Percentiles rank a stretch among this genome's conserved stretches.
phyloP scores from a whole-genome alignment of 139 green algal species.

The Micractinium conductrix region DNA sequence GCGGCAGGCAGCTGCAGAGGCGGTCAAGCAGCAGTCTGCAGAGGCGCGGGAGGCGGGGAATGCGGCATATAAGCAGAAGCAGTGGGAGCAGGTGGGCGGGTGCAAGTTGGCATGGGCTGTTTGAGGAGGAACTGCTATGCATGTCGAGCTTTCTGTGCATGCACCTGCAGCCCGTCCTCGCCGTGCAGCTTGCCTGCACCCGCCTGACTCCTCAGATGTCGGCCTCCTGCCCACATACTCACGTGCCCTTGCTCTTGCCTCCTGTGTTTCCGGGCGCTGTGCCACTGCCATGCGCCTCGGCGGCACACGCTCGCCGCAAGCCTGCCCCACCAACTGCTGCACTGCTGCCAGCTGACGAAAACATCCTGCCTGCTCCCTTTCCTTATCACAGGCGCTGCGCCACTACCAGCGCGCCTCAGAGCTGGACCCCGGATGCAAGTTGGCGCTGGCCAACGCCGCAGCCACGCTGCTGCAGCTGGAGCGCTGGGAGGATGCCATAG shows the following conservation, averaged over 20 bases:
- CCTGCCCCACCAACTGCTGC: not conserved
- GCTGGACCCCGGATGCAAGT: conserved; percentile 3
- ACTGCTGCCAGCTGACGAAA: not conserved
- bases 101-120: too few species aligned
- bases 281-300: not conserved
- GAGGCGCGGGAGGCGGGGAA: not conserved
- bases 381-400: not conserved
- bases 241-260: not conserved
- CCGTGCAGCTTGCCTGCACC: too few species aligned
- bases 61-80: conserved; percentile 1
- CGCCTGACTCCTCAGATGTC: too few species aligned
- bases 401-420: not conserved
- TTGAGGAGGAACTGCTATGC: too few species aligned
- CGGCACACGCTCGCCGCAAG: too few species aligned
- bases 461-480: conserved; percentile 32
- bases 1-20: not conserved
- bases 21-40: not conserved
- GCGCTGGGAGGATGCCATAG: not conserved
- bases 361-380: not conserved
- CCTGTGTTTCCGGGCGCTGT: too few species aligned
- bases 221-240: too few species aligned
- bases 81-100: conserved; percentile 16
- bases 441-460: conserved; percentile 8
- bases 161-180: too few species aligned
- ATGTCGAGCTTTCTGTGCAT: too few species aligned